A percentile compares a stretch with the other conserved stretches of the same genome.
phyloP scores from a whole-genome alignment of 768 basidiomycete species.

The Agrocybe chaxingu region DNA sequence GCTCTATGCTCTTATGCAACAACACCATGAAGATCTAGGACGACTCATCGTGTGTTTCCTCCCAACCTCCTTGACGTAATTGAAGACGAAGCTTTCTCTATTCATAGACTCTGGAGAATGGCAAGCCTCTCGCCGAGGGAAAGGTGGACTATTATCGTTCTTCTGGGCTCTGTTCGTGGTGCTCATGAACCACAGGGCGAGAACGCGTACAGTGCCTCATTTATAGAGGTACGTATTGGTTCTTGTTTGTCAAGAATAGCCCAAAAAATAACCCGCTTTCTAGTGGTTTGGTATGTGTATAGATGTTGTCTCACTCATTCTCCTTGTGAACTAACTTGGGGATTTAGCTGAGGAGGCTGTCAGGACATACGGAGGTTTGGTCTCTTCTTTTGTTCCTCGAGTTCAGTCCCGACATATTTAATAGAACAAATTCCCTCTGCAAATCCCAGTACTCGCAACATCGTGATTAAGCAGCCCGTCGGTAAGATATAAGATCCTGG shows the following conservation, averaged over 20 bases:
- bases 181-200: conserved; percentile 57
- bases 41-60: conserved; percentile 69
- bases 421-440: conserved; percentile 82
- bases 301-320: background rate
- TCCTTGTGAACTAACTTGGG: conserved; percentile 5
- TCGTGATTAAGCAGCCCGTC: conserved; percentile 92
- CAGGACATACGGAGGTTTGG: conserved; percentile 81
- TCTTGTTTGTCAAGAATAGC: background rate
- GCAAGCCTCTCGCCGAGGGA: conserved; percentile 83
- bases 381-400: background rate
- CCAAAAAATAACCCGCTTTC: conserved; percentile 1
- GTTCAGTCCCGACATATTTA: background rate
- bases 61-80: conserved; percentile 22
- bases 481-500: conserved; percentile 39
- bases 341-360: conserved; percentile 84
- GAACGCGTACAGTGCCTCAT: conserved; percentile 80
- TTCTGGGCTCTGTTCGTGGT: background rate
- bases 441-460: conserved; percentile 65
- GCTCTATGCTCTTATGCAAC: conserved; percentile 73
- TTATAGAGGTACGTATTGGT: conserved; percentile 59
- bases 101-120: conserved; percentile 87
- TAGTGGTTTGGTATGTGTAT: conserved; percentile 76
- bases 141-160: conserved; percentile 43
- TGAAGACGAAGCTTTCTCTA: conserved; percentile 4
- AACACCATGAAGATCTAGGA: conserved; percentile 83